Percentiles rank a stretch among this genome's conserved stretches.
These are phyloP conservation scores for Aspergillus thermomutatus DNA, from an alignment of 2,329 filamentous ascomycete genomes.

Conservation along the genomic window DNA sequence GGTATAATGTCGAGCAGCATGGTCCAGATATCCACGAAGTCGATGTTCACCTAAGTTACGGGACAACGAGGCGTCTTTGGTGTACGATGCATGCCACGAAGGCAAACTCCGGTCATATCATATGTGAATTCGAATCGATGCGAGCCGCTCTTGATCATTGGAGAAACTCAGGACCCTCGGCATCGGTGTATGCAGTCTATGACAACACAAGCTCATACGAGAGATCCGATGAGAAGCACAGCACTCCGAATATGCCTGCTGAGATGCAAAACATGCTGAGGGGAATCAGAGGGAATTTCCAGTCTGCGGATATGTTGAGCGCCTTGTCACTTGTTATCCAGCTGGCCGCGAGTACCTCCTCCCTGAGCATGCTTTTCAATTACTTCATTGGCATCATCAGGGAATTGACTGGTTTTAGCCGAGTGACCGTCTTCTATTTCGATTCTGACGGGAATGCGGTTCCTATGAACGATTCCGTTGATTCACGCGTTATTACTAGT, in stretches of 20 bases:
- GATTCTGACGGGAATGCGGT: conserved; percentile 80
- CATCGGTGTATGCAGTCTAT: conserved; percentile 37
- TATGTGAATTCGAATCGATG: conserved; percentile 87
- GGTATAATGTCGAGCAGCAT: conserved; percentile 68
- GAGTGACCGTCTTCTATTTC: conserved; percentile 92
- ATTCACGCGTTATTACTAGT: conserved; percentile 76
- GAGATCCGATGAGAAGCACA: conserved; percentile 71
- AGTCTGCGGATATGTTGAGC: conserved; percentile 89
- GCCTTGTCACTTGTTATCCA: conserved; percentile 91
- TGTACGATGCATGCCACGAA: conserved; percentile 78
- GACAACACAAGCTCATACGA: conserved; percentile 70
- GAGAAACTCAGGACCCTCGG: conserved; percentile 13
- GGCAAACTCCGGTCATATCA: conserved; percentile 64
- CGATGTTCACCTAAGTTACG: conserved; percentile 60
- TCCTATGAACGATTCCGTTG: conserved; percentile 82
- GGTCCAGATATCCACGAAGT: conserved; percentile 85
- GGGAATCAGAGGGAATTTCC: conserved; percentile 72
- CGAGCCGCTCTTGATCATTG: conserved; percentile 63
- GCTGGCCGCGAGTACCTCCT: conserved; percentile 63
- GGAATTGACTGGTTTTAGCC: conserved; percentile 84
- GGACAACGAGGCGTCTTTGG: conserved; percentile 68
- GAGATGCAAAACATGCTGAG: conserved; percentile 71
- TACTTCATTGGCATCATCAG: conserved; percentile 82
- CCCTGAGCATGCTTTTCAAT: conserved; percentile 71
- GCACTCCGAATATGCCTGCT: conserved; percentile 71